These are phyloP conservation scores for Incumbomyces lentus DNA, from an alignment of 2,329 filamentous ascomycete genomes.

Conservation along the genomic window DNA sequence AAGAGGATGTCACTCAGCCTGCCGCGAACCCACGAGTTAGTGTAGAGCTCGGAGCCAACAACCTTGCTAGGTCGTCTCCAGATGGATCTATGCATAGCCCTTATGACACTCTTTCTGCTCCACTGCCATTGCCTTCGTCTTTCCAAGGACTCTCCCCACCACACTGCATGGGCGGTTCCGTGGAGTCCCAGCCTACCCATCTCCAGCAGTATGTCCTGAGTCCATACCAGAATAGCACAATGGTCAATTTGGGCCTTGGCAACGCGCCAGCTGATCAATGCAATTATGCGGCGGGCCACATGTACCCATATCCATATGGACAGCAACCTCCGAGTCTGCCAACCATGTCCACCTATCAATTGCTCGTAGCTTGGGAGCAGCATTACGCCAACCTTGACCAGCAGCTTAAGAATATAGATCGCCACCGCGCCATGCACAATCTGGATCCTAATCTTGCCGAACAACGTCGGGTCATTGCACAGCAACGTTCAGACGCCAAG, in stretches of 20 bases:
- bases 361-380: conserved; percentile 2
- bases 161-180: background rate
- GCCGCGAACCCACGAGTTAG: background rate
- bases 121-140: conserved; percentile 3
- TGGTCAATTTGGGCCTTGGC: background rate
- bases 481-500: conserved; percentile 16
- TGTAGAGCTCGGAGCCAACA: background rate
- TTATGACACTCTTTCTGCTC: conserved; percentile 4
- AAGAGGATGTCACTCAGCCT: background rate
- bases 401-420: conserved; percentile 19
- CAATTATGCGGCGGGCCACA: background rate
- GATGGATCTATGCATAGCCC: background rate
- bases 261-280: background rate
- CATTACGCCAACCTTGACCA: conserved; percentile 16
- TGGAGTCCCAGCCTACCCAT: background rate
- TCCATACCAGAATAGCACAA: conserved; percentile 1
- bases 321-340: background rate
- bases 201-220: conserved; percentile 10
- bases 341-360: conserved; percentile 1
- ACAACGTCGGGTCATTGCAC: conserved; percentile 16
- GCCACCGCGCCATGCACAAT: conserved; percentile 16
- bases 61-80: background rate
- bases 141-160: conserved; percentile 7
- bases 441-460: conserved; percentile 11
- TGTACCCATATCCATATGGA: background rate